These are phyloP conservation scores for Vigna nakashimae DNA, from an alignment of 306 rosid genomes.

Conservation along the genomic window DNA sequence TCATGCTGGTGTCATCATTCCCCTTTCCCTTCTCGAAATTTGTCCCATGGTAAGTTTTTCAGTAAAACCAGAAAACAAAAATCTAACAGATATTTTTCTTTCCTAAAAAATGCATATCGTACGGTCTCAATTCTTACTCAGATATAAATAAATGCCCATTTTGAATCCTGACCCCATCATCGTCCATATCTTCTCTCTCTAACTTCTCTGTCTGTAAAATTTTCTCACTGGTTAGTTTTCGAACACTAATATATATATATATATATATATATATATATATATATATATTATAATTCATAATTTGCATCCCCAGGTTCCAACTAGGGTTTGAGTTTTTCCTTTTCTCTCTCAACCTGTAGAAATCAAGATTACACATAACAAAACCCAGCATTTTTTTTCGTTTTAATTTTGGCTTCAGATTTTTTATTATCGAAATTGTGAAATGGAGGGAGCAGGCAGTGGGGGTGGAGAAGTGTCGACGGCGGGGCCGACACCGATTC, in stretches of 20 bases:
- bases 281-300: background rate
- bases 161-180: conserved; percentile 17
- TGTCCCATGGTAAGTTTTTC: too few species aligned
- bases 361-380: background rate
- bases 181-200: background rate
- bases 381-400: background rate
- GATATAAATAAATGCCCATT: background rate
- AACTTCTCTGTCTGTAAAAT: background rate
- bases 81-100: too few species aligned
- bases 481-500: background rate
- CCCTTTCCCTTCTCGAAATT: too few species aligned
- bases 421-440: background rate
- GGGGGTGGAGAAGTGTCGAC: background rate
- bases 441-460: background rate
- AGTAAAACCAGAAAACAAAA: too few species aligned
- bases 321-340: conserved; percentile 8
- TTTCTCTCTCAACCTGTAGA: too few species aligned
- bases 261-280: background rate
- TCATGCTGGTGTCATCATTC: too few species aligned
- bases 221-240: background rate
- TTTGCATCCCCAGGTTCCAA: background rate
- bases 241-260: background rate
- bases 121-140: background rate
- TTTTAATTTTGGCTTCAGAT: background rate
- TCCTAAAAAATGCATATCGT: background rate